Conservation (phyloP, 2,329 filamentous ascomycete species). For the Aspergillus candidus region DNA sequence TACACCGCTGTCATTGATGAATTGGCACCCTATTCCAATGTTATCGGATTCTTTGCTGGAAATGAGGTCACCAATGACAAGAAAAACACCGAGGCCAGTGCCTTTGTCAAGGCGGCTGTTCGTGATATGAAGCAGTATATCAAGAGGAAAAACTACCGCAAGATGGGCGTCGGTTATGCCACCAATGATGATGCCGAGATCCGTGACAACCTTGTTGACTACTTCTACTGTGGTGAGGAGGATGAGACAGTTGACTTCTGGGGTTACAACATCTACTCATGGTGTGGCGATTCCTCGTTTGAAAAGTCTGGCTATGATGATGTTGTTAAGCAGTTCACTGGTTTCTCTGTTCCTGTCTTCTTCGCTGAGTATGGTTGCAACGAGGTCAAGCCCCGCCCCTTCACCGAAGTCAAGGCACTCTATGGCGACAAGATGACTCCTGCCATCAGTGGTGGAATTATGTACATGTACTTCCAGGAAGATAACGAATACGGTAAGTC, state of each 20-base stretch:
- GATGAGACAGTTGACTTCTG: conserved; percentile 82
- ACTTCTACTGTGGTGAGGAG: conserved; percentile 79
- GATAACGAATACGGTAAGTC: conserved; percentile 70
- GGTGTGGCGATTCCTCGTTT: conserved; percentile 82
- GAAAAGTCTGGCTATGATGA: conserved; percentile 68
- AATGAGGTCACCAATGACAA: conserved; percentile 89
- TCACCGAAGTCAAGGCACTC: conserved; percentile 75
- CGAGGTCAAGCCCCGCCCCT: conserved; percentile 62
- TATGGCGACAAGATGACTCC: conserved; percentile 72
- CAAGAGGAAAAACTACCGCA: conserved; percentile 64
- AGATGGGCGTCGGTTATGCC: conserved; percentile 86
- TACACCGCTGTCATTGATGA: conserved; percentile 79
- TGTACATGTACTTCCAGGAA: conserved; percentile 97
- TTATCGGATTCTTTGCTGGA: conserved; percentile 92
- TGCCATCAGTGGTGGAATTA: conserved; percentile 89
- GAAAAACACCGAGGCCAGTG: conserved; percentile 81
- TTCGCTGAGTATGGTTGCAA: conserved; percentile 98
- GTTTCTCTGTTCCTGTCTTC: conserved; percentile 89
- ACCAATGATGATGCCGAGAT: conserved; percentile 85
- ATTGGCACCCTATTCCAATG: conserved; percentile 74
- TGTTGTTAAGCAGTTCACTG: conserved; percentile 75
- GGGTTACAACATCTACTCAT: conserved; percentile 99
- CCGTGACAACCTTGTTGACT: conserved; percentile 72
- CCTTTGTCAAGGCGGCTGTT: conserved; percentile 93
- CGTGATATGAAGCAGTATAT: conserved; percentile 93